These are phyloP conservation scores for Starmera pachycereana DNA, from an alignment of 805 yeast species.

Conservation along the genomic window DNA sequence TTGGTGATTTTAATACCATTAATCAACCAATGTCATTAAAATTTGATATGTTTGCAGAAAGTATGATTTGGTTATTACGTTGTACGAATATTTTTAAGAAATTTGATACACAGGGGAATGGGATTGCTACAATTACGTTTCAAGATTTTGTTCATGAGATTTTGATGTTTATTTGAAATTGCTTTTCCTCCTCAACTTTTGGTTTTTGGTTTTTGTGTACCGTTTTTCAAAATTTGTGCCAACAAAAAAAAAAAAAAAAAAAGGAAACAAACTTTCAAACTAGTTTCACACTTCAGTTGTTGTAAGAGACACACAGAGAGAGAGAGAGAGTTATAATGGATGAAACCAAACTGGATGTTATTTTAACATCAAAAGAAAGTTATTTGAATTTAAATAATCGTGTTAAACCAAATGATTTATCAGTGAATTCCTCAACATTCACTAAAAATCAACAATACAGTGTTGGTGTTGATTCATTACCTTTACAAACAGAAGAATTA, in stretches of 20 bases:
- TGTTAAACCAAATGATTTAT: too few species aligned
- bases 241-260: not conserved
- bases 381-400: too few species aligned
- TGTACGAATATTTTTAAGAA: slow-evolving; percentile 72
- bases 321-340: too few species aligned
- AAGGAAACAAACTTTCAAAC: not conserved
- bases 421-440: too few species aligned
- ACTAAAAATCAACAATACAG: slow-evolving; percentile 1
- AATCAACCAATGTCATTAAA: slow-evolving; percentile 35
- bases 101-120: slow-evolving; percentile 65
- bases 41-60: slow-evolving; percentile 76
- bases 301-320: too few species aligned
- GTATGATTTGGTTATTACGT: slow-evolving; percentile 65
- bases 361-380: too few species aligned
- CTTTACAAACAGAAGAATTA: slow-evolving; percentile 20
- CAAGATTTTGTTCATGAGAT: slow-evolving; percentile 54
- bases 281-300: too few species aligned
- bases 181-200: too few species aligned
- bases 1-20: slow-evolving; percentile 27
- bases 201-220: not conserved
- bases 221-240: too few species aligned
- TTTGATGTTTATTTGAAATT: slow-evolving; percentile 23
- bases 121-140: slow-evolving; percentile 56
- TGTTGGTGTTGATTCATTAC: slow-evolving; percentile 20
- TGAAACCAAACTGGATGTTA: too few species aligned